phyloP scores from a whole-genome alignment of 2,329 filamentous ascomycete species.

The Neurospora sp. region DNA sequence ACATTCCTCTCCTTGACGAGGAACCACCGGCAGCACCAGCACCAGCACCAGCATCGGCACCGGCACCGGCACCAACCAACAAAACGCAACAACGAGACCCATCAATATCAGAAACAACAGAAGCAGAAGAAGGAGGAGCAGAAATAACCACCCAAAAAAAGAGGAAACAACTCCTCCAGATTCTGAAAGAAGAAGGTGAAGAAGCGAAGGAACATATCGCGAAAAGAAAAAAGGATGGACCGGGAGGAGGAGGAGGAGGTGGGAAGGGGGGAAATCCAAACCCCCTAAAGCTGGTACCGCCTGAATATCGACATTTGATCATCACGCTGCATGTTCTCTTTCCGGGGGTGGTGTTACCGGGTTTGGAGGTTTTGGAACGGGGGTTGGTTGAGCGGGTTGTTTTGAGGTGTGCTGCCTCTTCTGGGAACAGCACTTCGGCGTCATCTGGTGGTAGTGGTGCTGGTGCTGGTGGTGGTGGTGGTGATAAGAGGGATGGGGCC shows the following conservation, averaged over 20 bases:
- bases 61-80: no score
- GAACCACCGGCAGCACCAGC: background rate
- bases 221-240: no score
- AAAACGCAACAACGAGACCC: no score
- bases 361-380: conserved; percentile 79
- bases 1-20: conserved; percentile 17
- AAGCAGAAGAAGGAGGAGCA: background rate
- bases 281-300: conserved; percentile 26
- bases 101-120: no score
- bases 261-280: conserved; percentile 12
- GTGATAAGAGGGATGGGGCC: no score
- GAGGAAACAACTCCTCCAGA: background rate
- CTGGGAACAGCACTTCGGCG: no score
- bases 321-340: conserved; percentile 78
- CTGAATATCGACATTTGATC: conserved; percentile 45
- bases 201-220: background rate
- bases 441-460: no score
- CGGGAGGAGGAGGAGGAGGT: no score
- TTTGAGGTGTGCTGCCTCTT: conserved; percentile 3
- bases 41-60: no score
- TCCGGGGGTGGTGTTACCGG: conserved; percentile 69
- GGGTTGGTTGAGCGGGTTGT: conserved; percentile 53
- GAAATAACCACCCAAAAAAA: no score
- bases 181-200: background rate
- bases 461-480: no score